These are phyloP conservation scores for Epichloe festucae DNA, from an alignment of 2,329 filamentous ascomycete genomes.

Conservation along the genomic window DNA sequence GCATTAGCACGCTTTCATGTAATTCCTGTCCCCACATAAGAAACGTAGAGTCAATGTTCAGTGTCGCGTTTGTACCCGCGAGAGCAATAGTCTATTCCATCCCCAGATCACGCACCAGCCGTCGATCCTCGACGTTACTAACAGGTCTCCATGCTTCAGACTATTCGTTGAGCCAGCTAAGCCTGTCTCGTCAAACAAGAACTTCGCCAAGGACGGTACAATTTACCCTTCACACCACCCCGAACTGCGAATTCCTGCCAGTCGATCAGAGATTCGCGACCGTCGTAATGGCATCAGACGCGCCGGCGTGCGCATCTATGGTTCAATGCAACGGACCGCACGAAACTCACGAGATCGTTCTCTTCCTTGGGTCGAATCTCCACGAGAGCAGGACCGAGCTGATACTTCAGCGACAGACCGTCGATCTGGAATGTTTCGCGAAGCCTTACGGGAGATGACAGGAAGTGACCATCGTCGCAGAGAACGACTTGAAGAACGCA, in stretches of 20 bases:
- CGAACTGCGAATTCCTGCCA: conserved; percentile 25
- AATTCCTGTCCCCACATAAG: neutral
- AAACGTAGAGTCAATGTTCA: neutral
- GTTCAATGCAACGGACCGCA: conserved; percentile 13
- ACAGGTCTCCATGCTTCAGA: conserved; percentile 17
- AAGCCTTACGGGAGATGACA: conserved; percentile 9
- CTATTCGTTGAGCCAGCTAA: conserved; percentile 34
- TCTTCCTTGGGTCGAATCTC: conserved; percentile 13
- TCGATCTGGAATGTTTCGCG: conserved; percentile 3
- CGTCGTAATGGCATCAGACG: conserved; percentile 12
- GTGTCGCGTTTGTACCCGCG: conserved; percentile 6
- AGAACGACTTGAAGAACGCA: conserved; percentile 16
- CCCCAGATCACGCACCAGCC: neutral
- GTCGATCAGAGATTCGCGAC: conserved; percentile 20
- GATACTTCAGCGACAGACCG: neutral
- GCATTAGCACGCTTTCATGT: neutral
- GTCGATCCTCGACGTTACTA: conserved; percentile 3
- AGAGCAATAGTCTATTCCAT: neutral
- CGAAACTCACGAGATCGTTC: conserved; percentile 8
- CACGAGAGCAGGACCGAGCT: conserved; percentile 3
- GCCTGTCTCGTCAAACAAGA: conserved; percentile 27
- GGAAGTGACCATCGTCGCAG: conserved; percentile 12
- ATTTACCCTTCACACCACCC: conserved; percentile 21
- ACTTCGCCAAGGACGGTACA: conserved; percentile 16
- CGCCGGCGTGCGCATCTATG: conserved; percentile 17